phyloP scores from a whole-genome alignment of 2,329 filamentous ascomycete genomes.

The Fusarium tanahbumbuense region DNA sequence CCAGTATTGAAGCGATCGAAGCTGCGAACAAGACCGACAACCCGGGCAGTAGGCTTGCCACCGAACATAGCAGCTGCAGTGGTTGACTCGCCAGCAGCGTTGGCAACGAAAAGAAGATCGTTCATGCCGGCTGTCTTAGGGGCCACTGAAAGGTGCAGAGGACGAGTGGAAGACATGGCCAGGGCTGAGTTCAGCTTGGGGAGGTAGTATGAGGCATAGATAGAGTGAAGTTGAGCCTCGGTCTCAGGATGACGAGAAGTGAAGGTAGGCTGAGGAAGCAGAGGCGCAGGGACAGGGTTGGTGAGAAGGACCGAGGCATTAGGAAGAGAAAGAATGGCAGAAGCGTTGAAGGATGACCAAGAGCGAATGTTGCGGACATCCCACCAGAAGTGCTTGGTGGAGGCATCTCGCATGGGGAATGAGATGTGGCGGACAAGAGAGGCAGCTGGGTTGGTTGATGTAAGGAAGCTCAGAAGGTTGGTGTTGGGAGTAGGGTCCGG shows the following conservation, averaged over 20 bases:
- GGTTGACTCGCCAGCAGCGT: conserved; percentile 66
- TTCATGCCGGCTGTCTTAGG: conserved; percentile 52
- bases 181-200: conserved; percentile 89
- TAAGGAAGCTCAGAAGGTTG: conserved; percentile 82
- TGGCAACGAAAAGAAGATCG: conserved; percentile 74
- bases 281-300: conserved; percentile 70
- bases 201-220: conserved; percentile 82
- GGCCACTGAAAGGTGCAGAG: conserved; percentile 64
- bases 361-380: conserved; percentile 87
- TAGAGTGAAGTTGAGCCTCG: conserved; percentile 78
- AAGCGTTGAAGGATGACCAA: conserved; percentile 83
- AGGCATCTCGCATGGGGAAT: conserved; percentile 72
- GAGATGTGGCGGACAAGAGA: conserved; percentile 84
- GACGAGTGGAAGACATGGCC: conserved; percentile 76
- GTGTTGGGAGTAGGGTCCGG: conserved; percentile 67
- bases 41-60: conserved; percentile 64
- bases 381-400: conserved; percentile 93
- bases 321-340: conserved; percentile 77
- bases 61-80: conserved; percentile 66
- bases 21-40: conserved; percentile 88
- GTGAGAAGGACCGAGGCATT: conserved; percentile 78
- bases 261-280: conserved; percentile 69
- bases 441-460: conserved; percentile 81
- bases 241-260: conserved; percentile 79
- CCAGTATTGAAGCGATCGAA: conserved; percentile 96